Evolutionary conservation across 2,329 filamentous ascomycete species (phyloP).

Genomic region (Venturia nashicola): DNA sequence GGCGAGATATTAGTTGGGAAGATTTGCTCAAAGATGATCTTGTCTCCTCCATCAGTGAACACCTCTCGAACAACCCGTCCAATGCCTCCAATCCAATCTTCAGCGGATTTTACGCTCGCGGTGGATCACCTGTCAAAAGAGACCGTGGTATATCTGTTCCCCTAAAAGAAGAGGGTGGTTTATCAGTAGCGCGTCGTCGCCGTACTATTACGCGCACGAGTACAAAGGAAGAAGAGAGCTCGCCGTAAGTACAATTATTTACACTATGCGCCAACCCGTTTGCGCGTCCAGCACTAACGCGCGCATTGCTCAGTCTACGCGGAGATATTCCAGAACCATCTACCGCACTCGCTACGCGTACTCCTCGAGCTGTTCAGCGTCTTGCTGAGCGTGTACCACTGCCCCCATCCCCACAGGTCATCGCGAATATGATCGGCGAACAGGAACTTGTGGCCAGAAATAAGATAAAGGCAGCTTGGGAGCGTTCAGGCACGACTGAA

Average conservation of each 20-base stretch:
- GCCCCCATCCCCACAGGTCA: conserved; percentile 70
- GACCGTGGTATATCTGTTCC: conserved; percentile 27
- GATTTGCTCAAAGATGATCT: conserved; percentile 68
- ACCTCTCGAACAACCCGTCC: conserved; percentile 56
- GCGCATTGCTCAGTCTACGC: conserved; percentile 11
- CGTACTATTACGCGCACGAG: conserved; percentile 2
- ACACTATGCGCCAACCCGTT: conserved; percentile 3
- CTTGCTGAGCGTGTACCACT: conserved; percentile 51
- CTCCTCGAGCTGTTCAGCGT: conserved; percentile 22
- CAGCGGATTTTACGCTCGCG: conserved; percentile 64
- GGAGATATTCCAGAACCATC: conserved; percentile 9
- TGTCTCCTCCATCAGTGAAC: conserved; percentile 60
- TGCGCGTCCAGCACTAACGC: neutral
- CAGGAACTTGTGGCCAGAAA: conserved; percentile 49
- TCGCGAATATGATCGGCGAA: conserved; percentile 60
- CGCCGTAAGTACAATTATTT: conserved; percentile 7
- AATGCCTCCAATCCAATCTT: conserved; percentile 53
- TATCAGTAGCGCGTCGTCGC: conserved; percentile 9
- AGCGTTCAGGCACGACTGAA: conserved; percentile 54
- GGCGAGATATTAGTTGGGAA: conserved; percentile 44
- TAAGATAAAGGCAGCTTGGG: conserved; percentile 51
- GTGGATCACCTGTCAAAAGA: conserved; percentile 42
- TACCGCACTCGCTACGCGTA: conserved; percentile 15
- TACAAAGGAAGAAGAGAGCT: conserved; percentile 14
- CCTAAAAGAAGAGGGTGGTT: conserved; percentile 12